These are phyloP conservation scores for Paramyrothecium sp. DNA, from an alignment of 2,329 filamentous ascomycete species.

Conservation along the genomic window DNA sequence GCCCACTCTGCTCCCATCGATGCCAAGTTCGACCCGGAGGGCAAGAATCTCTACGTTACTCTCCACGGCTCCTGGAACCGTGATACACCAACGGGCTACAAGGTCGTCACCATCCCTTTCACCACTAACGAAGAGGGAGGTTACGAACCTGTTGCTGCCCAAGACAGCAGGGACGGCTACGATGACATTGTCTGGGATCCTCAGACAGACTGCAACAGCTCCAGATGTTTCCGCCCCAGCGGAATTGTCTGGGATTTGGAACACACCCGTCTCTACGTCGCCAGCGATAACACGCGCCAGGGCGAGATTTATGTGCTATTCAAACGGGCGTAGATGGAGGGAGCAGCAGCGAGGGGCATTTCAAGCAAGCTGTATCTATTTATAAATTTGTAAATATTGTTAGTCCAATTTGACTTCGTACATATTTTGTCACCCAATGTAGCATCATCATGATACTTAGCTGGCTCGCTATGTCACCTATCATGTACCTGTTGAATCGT, in stretches of 20 bases:
- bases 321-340: background rate
- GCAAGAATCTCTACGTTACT: slow-evolving; percentile 54
- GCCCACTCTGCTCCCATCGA: slow-evolving; percentile 62
- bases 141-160: slow-evolving; percentile 28
- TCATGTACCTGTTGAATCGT: no score
- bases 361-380: no score
- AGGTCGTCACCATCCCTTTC: slow-evolving; percentile 35
- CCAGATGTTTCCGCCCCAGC: slow-evolving; percentile 20
- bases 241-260: slow-evolving; percentile 18
- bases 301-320: slow-evolving; percentile 19
- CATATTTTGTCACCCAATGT: no score
- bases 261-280: slow-evolving; percentile 18
- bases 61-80: slow-evolving; percentile 61
- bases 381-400: no score
- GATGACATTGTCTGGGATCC: slow-evolving; percentile 29
- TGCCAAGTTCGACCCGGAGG: slow-evolving; percentile 53
- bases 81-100: slow-evolving; percentile 33
- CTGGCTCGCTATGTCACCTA: no score
- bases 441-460: no score
- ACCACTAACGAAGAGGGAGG: slow-evolving; percentile 15
- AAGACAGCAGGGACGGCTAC: slow-evolving; percentile 25
- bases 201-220: slow-evolving; percentile 23
- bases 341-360: no score
- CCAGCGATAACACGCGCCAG: slow-evolving; percentile 18
- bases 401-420: no score